Conservation (phyloP, 257 asterid genomes). For the Solanum chmielewskii region DNA sequence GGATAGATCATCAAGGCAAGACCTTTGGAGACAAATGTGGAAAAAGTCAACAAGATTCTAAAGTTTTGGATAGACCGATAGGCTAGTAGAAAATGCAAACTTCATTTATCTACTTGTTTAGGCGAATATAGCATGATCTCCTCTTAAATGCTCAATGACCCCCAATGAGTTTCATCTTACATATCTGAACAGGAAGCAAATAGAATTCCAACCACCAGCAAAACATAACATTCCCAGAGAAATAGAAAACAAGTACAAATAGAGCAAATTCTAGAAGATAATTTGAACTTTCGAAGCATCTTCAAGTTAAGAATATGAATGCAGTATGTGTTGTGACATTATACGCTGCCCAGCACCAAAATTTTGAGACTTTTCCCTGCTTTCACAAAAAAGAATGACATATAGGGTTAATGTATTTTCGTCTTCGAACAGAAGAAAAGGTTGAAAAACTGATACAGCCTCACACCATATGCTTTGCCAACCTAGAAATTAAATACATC, state of each 20-base stretch:
- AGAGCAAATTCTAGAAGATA: background rate
- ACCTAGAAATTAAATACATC: constrained; percentile 95
- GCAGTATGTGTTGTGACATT: background rate
- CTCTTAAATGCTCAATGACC: background rate
- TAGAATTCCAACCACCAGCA: background rate
- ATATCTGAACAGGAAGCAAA: background rate
- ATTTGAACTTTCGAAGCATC: background rate
- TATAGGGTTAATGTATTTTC: constrained; percentile 65
- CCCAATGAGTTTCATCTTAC: background rate
- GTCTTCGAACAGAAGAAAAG: constrained; percentile 76
- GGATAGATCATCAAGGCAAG: background rate
- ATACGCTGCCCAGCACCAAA: constrained; percentile 2
- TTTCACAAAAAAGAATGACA: constrained; percentile 51
- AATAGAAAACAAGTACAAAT: background rate
- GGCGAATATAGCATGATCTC: background rate
- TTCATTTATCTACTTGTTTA: background rate
- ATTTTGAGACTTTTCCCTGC: constrained; percentile 42
- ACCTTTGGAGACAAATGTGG: background rate
- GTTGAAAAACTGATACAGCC: constrained; percentile 93
- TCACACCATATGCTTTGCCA: constrained; percentile 96
- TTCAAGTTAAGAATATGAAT: background rate
- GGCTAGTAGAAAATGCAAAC: background rate
- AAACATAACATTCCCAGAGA: background rate
- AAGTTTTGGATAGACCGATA: background rate
- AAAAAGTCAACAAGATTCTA: background rate